Evolutionary conservation across 192 early-diverging fungal species (phyloP).

Genomic region (Funneliformis geosporum): DNA sequence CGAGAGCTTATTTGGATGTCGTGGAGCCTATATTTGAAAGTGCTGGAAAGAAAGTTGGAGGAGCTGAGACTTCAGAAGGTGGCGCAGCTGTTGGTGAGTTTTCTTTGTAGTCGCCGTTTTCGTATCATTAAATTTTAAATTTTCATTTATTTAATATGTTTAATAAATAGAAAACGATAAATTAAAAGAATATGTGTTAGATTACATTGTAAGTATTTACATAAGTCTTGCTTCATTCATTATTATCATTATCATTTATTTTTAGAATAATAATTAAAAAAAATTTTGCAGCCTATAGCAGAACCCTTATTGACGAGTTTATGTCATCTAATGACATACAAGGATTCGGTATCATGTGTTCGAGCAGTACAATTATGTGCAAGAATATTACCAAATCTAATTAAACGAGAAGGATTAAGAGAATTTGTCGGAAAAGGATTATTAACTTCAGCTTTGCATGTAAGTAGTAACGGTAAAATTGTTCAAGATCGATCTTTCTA

Average conservation of each 20-base stretch:
- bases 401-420: conserved; percentile 2
- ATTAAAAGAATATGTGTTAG: conserved; percentile 20
- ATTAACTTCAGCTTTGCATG: conserved; percentile 23
- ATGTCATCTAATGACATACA: conserved; percentile 21
- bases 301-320: conserved; percentile 19
- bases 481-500: not conserved
- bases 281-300: not conserved
- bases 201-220: not conserved
- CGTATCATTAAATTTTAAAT: not conserved
- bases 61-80: not conserved
- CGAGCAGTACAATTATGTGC: not conserved
- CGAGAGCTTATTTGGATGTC: conserved; percentile 25
- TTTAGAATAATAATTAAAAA: not conserved
- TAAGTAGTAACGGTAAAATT: not conserved
- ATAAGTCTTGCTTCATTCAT: not conserved
- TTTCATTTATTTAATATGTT: not conserved
- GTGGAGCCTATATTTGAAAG: conserved; percentile 6
- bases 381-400: conserved; percentile 10
- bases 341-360: conserved; percentile 16
- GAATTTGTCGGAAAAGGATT: conserved; percentile 20
- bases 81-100: not conserved
- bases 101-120: not conserved
- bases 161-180: not conserved
- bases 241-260: not conserved
- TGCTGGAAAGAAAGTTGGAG: not conserved